Evolutionary conservation across 1,139 yeast genomes (phyloP), one percentile per base, ranked within the genome.

Genomic region (Hanseniaspora uvarum): DNA sequence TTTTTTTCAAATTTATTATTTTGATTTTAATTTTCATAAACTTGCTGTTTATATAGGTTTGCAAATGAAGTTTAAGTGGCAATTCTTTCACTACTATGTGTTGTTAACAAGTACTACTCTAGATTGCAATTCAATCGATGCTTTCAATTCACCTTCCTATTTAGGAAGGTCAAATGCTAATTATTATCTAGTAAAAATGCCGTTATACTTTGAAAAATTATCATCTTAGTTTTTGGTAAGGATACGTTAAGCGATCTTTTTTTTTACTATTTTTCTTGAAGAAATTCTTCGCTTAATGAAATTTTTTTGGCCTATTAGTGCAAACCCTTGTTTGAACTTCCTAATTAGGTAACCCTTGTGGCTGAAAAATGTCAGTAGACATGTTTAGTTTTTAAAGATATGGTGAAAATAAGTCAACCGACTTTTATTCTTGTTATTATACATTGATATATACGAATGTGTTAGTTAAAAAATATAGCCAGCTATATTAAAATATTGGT

Each of bases 81-180:
- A 19, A 14, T 37, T 11, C 5, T 5, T 16, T 36, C 19, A 16
- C 2, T 18, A 6, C 7, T 16, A n/a, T 36, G 5, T 36, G 7
- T 16, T 19, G 12, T 8, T 37, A 21, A 11, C 7, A 12, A n/a
- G n/a, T n/a, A n/a, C n/a, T n/a, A n/a, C n/a, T n/a, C n/a, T n/a
- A n/a, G n/a, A 12, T 37, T 19, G 12, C 23, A 37, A 19, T 5
- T 7, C 4, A 43, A 12, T 31, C 6, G 16, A 23, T 19, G 14
- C 34, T 19, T 12, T 18, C 8, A 46, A 24, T 34, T 46, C 11
- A 46, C 34, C 23, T 46, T 46, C 49, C 49, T 36, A 46, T 24
- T 7, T 14, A 34, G 30, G 40, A 18, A 10, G 12, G 16, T 39
- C 44, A 39, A 39, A 23, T 24, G 14, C 12, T 19, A 8, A 3